phyloP scores from a whole-genome alignment of 306 rosid species.

The Comarum palustre region DNA sequence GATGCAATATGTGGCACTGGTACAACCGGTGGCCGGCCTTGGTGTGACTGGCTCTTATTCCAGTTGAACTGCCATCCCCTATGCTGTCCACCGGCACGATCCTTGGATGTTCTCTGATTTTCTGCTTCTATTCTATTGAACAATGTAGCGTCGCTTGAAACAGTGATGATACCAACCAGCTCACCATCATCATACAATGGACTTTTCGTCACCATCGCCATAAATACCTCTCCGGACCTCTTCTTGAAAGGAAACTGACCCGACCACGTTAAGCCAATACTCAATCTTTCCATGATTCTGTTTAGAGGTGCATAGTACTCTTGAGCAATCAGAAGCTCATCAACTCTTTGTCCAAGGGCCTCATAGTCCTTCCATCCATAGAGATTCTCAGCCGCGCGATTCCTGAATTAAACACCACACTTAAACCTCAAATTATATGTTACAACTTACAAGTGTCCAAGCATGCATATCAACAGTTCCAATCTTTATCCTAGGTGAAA shows the following conservation, averaged over 20 bases:
- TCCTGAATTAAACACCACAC: conserved; percentile 42
- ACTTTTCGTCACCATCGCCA: conserved; percentile 56
- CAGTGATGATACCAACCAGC: conserved; percentile 49
- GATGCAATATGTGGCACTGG: conserved; percentile 58
- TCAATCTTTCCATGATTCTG: conserved; percentile 47
- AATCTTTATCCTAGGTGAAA: too few relatives aligned
- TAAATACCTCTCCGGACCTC: conserved; percentile 56
- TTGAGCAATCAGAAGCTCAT: conserved; percentile 39
- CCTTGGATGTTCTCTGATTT: conserved; percentile 27
- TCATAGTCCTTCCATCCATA: conserved; percentile 75
- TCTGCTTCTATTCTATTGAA: conserved; percentile 29
- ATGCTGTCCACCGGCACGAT: conserved; percentile 26
- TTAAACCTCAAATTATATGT: neutral
- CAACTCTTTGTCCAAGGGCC: conserved; percentile 43
- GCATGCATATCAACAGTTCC: neutral
- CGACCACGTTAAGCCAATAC: conserved; percentile 52
- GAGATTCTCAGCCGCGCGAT: conserved; percentile 54
- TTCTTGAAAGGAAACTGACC: conserved; percentile 76
- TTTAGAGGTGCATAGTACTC: conserved; percentile 39
- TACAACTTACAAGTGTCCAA: neutral
- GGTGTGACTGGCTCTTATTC: conserved; percentile 49
- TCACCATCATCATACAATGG: conserved; percentile 57
- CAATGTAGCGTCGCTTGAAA: conserved; percentile 55
- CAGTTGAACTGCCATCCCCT: conserved; percentile 35
- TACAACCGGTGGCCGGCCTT: conserved; percentile 35